phyloP scores from a whole-genome alignment of 768 basidiomycete genomes.

The Termitomyces sp. region DNA sequence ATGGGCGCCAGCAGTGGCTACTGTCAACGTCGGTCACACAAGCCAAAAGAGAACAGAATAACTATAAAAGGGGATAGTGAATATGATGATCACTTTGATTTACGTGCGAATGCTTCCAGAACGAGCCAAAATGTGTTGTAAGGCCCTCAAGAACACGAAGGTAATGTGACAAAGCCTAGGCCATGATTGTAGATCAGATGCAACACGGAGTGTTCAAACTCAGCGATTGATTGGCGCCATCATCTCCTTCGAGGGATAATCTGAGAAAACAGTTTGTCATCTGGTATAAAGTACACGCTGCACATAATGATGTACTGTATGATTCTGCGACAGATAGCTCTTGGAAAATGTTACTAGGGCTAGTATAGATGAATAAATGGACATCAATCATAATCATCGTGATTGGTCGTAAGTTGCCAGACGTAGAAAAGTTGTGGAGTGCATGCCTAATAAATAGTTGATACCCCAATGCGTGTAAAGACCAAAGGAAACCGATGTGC shows the following conservation, averaged over 20 bases:
- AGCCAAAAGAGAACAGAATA: background rate
- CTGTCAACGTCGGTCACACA: too few relatives aligned
- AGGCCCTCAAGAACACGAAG: too few relatives aligned
- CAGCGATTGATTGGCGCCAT: background rate
- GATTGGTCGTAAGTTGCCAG: background rate
- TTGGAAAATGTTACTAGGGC: background rate
- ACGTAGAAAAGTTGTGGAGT: background rate
- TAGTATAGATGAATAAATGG: background rate
- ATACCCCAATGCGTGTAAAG: background rate
- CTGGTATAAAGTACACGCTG: background rate
- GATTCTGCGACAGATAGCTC: background rate
- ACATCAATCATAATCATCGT: constrained; percentile 1
- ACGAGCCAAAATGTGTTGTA: background rate
- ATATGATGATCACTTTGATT: background rate
- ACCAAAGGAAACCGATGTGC: background rate
- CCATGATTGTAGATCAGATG: too few relatives aligned
- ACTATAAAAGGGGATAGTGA: background rate
- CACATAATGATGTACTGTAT: background rate
- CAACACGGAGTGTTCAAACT: background rate
- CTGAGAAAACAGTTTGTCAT: background rate
- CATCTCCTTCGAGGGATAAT: background rate
- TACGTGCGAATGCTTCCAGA: background rate
- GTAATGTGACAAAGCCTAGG: too few relatives aligned
- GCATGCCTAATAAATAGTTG: constrained; percentile 3
- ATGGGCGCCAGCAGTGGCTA: background rate